Evolutionary conservation across 2,329 filamentous ascomycete species (phyloP), one percentile per base, ranked within the genome.

Genomic region (Colletotrichum tabaci): DNA sequence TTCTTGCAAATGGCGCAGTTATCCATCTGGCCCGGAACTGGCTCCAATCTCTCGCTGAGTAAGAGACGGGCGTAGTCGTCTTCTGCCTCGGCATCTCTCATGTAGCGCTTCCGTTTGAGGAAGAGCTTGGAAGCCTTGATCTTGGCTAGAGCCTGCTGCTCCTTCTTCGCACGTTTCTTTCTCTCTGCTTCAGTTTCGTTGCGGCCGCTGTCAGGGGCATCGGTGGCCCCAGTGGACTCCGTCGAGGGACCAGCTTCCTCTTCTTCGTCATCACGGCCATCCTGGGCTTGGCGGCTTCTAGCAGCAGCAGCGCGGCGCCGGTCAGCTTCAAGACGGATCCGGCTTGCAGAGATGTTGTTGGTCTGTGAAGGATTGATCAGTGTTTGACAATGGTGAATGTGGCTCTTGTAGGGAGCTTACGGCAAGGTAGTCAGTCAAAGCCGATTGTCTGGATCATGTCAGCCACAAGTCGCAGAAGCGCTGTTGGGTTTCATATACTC

Each of bases 1-100:
- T 96, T 97, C 53, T 88, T 87, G 80, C 96, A 98, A 3, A 91
- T 84, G 73, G 93, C 94, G 79, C 96, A 98, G 75, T 98, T 95
- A 74, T 93, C 94, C 78, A 96, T 89, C 80, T 98, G 96, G 2
- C 94, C 95, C 2, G 94, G 93, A n/a, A 92, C 80, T 2, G 91
- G 91, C 42, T 84, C 84, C 47, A 82, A 76, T 35, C 79, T 79
- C 72, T 87, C 76, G 61, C 87, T 76, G 77, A 90, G 82, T 21
- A 90, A 81, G 76, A 85, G 83, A 15, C 81, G 80, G 3, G 85
- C 86, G 56, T 89, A 80, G 18, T 87, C 88, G 61, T 88, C 85
- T 35, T 88, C 87, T 4, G 87, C 84, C 12, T 86, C 85, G 0
- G 80, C 80, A 53, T 82, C 80, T 4, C 75, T 75, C 4, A 74